Conservation (phyloP, 1,139 yeast species). For the Debaryomyces sp. region DNA sequence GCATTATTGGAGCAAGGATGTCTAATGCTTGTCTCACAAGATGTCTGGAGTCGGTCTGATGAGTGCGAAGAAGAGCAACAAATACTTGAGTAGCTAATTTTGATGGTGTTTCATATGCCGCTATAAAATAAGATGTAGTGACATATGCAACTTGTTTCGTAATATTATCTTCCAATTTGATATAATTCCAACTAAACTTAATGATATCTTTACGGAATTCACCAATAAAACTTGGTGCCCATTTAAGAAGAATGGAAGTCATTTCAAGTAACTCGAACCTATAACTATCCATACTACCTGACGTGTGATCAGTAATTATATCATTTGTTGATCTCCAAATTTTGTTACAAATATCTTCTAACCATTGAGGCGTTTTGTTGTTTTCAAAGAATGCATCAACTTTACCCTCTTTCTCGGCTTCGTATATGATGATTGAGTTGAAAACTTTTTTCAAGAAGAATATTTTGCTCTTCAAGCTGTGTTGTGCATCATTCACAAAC, state of each 20-base stretch:
- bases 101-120: conserved; percentile 87
- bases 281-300: conserved; percentile 75
- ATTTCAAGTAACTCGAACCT: conserved; percentile 79
- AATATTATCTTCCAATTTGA: conserved; percentile 84
- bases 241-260: conserved; percentile 74
- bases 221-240: conserved; percentile 61
- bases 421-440: conserved; percentile 66
- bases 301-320: conserved; percentile 55
- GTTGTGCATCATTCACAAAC: conserved; percentile 43
- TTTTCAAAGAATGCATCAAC: conserved; percentile 50
- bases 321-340: conserved; percentile 74
- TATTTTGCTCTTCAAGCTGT: conserved; percentile 57
- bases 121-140: conserved; percentile 82
- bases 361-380: conserved; percentile 56
- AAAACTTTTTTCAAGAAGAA: conserved; percentile 66
- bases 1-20: conserved; percentile 85
- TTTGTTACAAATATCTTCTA: conserved; percentile 58
- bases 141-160: conserved; percentile 94
- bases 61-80: conserved; percentile 83
- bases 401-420: conserved; percentile 54
- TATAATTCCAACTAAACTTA: conserved; percentile 93
- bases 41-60: conserved; percentile 82
- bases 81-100: conserved; percentile 90
- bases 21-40: conserved; percentile 89
- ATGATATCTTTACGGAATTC: conserved; percentile 84